Percentiles rank a stretch among this genome's conserved stretches.
Evolutionary conservation across 1,284 basidiomycete species (phyloP).

Genomic region (Moniliophthora roreri): DNA sequence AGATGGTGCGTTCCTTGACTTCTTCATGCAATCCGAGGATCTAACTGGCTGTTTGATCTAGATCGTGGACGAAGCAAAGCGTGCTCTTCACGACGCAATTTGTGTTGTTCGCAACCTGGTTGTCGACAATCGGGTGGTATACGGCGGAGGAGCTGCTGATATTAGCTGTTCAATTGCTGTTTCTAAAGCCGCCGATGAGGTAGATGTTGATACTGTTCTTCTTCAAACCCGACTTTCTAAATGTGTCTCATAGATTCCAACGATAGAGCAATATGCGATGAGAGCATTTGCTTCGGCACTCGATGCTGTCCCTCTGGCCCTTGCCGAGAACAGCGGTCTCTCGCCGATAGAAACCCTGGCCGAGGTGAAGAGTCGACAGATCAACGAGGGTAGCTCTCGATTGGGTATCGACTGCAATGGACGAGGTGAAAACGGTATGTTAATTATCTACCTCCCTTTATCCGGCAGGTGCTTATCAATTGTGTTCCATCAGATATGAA

Average conservation of each 20-base stretch:
- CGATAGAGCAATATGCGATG: conserved; percentile 99
- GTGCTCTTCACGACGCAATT: conserved; percentile 95
- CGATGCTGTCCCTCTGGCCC: conserved; percentile 90
- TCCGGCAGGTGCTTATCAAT: neutral
- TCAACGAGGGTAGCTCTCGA: conserved; percentile 82
- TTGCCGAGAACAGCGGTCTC: conserved; percentile 97
- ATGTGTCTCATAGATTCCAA: conserved; percentile 65
- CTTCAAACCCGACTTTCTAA: neutral
- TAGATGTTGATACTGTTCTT: conserved; percentile 27
- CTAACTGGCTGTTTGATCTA: conserved; percentile 29
- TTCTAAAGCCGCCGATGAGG: conserved; percentile 91
- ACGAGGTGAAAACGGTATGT: conserved; percentile 80
- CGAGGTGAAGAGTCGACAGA: conserved; percentile 92
- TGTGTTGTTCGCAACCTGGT: conserved; percentile 97
- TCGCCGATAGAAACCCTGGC: conserved; percentile 96
- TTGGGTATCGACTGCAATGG: conserved; percentile 95
- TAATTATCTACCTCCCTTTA: conserved; percentile 2
- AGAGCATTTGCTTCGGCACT: conserved; percentile 94
- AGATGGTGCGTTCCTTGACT: conserved; percentile 72
- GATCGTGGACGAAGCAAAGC: conserved; percentile 99
- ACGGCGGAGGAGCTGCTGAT: conserved; percentile 97
- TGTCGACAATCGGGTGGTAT: conserved; percentile 95
- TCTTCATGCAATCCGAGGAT: conserved; percentile 4
- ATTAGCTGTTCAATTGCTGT: conserved; percentile 96
- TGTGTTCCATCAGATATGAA: conserved; percentile 83